A percentile compares a stretch with the other conserved stretches of the same genome.
Conservation (phyloP, 805 yeast genomes). For the Cyberlindnera bimundalis region DNA sequence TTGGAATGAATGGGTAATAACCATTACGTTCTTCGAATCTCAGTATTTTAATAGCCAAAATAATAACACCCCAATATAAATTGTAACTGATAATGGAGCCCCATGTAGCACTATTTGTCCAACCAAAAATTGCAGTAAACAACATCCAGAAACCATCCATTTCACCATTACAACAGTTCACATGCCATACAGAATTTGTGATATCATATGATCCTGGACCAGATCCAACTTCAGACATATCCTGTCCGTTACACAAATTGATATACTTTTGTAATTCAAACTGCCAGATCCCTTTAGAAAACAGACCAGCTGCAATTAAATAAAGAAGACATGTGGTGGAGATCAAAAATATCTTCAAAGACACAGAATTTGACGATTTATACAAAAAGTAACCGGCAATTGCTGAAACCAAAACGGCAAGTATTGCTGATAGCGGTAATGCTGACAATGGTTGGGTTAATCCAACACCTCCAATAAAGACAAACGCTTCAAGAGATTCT, state of each 20-base stretch:
- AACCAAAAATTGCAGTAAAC: conserved; percentile 82
- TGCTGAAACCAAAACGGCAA: conserved; percentile 58
- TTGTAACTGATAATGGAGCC: conserved; percentile 78
- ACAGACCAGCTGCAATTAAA: conserved; percentile 80
- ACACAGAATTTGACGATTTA: conserved; percentile 73
- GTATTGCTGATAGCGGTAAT: conserved; percentile 58
- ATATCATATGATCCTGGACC: conserved; percentile 95
- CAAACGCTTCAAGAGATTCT: conserved; percentile 90
- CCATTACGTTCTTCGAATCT: conserved; percentile 56
- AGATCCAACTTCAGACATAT: conserved; percentile 81
- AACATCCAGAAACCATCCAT: conserved; percentile 94
- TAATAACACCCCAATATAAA: conserved; percentile 59
- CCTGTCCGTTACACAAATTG: conserved; percentile 72
- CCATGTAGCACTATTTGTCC: conserved; percentile 93
- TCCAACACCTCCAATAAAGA: conserved; percentile 86
- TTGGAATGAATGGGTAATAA: conserved; percentile 57
- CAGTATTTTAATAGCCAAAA: conserved; percentile 42
- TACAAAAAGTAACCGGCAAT: conserved; percentile 65
- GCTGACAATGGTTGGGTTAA: conserved; percentile 65
- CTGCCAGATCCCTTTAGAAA: conserved; percentile 89
- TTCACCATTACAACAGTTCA: conserved; percentile 89
- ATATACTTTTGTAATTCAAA: conserved; percentile 77
- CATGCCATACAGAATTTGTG: conserved; percentile 82
- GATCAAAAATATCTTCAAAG: conserved; percentile 71
- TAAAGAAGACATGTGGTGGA: conserved; percentile 77